Evolutionary conservation across 1,284 basidiomycete genomes (phyloP), one percentile per base, ranked within the genome.

Genomic region (Cutaneotrichosporon cavernicola): DNA sequence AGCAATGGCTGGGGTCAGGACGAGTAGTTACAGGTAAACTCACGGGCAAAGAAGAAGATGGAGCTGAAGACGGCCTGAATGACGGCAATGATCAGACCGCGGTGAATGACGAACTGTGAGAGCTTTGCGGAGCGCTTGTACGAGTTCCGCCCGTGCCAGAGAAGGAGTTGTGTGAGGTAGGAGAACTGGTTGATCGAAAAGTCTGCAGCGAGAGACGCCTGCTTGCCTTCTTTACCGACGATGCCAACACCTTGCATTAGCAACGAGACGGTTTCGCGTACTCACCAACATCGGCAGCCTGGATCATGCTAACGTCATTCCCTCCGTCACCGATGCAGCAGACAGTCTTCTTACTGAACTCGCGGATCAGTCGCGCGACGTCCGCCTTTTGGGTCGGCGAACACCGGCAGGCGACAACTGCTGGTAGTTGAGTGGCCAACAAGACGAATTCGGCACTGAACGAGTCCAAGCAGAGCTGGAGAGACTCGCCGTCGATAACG

Each of bases 361-460:
- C 84, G 14, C 96, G 88, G 68, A 99, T 99, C 51, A 99, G 82
- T 2, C 90, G 86, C 0, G 96, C 97, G 4, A 99, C 92, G 74
- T 98, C 96, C 7, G 97, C 96, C 79, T 99, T 99, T 78, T 99
- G 97, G 0, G 96, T 98, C 0, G 97, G 97, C 4, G 96, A 98
- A 79, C 96, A 99, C 31, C 97, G 89, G 74, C 97, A 99, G 0
- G 96, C 96, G 4, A 98, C 95, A 1, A 99, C 97, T 0, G 93
- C 91, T 0, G 95, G 92, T 0, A 99, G 85, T 76, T 98, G 97
- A 1, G 96, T 98, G 0, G 96, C 89, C 58, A 99, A 90, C 75
- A 92, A 90, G 71, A 99, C 90, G 74, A 99, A 99, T 76, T 97
- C 94, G 64, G 89, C 89, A 74, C 90, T 87, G 86, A 95, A 97